phyloP scores from a whole-genome alignment of 163 green algal genomes.

The Coccomyxa subellipsoidea region DNA sequence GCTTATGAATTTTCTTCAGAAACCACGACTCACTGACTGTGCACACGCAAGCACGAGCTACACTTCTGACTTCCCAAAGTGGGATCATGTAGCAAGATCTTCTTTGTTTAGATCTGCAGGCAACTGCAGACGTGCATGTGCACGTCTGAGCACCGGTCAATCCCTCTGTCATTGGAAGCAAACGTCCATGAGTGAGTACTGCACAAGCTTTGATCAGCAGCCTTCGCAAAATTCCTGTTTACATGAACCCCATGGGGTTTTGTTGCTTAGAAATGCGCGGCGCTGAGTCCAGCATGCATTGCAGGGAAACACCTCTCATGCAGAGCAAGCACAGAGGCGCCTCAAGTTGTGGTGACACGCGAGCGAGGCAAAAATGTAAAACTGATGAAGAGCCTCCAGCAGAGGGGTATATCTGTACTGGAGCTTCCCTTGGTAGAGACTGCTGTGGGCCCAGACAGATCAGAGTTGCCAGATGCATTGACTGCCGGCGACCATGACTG shows the following conservation, averaged over 20 bases:
- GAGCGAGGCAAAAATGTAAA: conserved; percentile 84
- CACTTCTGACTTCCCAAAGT: not conserved
- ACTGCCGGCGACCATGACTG: conserved; percentile 60
- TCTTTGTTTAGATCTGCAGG: not conserved
- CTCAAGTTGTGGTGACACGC: conserved; percentile 57
- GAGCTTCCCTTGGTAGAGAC: conserved; percentile 90
- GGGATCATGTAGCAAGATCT: not conserved
- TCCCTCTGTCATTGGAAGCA: no score
- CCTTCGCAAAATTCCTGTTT: no score
- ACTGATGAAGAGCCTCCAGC: conserved; percentile 58
- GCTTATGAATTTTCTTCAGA: not conserved
- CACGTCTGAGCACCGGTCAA: not conserved
- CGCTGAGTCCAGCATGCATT: not conserved
- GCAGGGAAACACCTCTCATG: not conserved
- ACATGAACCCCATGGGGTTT: no score
- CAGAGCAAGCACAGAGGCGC: not conserved
- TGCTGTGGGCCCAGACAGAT: conserved; percentile 64
- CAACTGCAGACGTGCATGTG: not conserved
- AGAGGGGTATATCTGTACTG: conserved; percentile 55
- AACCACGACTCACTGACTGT: not conserved
- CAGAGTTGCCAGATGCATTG: conserved; percentile 26
- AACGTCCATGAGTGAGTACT: no score
- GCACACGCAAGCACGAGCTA: not conserved
- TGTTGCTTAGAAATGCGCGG: no score
- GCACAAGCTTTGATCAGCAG: no score